Base-by-base conservation (phyloP, 176 grass and related monocot species). In the Phoenix dactylifera region DNA sequence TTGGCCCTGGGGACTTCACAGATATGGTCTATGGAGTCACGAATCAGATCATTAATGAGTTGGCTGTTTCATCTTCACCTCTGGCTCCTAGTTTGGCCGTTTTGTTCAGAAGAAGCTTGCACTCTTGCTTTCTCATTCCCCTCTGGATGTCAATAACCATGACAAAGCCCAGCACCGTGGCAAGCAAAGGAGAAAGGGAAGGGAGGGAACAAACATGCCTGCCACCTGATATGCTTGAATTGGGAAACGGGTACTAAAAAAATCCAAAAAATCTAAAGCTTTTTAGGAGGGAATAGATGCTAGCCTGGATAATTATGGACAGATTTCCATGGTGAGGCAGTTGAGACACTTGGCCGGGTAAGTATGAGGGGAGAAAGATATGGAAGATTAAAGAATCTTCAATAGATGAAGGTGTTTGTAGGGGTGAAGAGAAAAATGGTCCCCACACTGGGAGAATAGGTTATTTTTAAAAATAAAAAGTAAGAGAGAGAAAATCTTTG, bases 201-300 rank as follows among this genome's bases (percentile, higher is more conserved):
- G 60, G 68, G 50, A 69, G 66, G 80, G 69, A 84, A 80, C 92
- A 88, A 74, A 80, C 77, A 84, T 74, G 80, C 70, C 86, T 87
- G 87, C 83, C 81, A 80, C 80, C 80, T 66, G 78, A 81, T 49
- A 54, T 85, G 77, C 66, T 75, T 52, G 74, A 69, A 82, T 60
- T 68, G 75, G 69, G 82, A 82, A 81, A 81, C 59, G 63, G 56
- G 54, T 16, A 62, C 73, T 39, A 32, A 74, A 75, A 16, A 49
- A 74, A 22, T 39, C 2, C 32, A 48, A 76, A 63, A 66, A 68
- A 69, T 65, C 26, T 54, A 23, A 23, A 74, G 54, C 53, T 28
- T 55, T 56, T 48, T 71, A 18, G 50, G 28, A 55, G 58, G 26
- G 57, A 35, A 50, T 51, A 48, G 58, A 62, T 62, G 26, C 15